Evolutionary conservation across 2,329 filamentous ascomycete species (phyloP), one percentile per base, ranked within the genome.

Genomic region (Pyricularia sp.): DNA sequence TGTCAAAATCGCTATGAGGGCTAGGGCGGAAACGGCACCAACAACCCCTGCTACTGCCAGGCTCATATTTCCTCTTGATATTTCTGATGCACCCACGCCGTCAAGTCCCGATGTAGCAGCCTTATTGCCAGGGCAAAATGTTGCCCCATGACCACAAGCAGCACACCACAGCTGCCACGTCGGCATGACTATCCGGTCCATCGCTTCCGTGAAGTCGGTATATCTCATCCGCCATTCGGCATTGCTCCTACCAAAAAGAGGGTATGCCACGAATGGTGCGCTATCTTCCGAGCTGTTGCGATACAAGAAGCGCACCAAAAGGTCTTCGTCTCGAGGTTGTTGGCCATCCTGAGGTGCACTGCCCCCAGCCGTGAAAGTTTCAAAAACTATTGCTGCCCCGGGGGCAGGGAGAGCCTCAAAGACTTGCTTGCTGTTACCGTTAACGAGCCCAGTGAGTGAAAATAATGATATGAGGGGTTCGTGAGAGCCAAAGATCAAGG

Each of bases 351-450:
- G 55, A 68, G 64, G 64, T 33, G 55, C 66, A 59, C 66, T 73
- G 65, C 19, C 73, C 12, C 74, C 73, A 40, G 78, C 73, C 22
- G 76, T 78, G 66, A 80, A 80, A 5, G 87, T 73, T 76, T 96
- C 92, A 72, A 94, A 92, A 0, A 84, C 78, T 81, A 96, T 88
- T 55, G 84, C 82, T 0, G 86, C 87, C 0, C 91, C 91, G 49
- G 91, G 90, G 68, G 87, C 81, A 0, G 89, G 86, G 16, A 85
- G 68, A 68, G 72, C 35, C 66, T 71, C 60, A 72, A 78, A 81
- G 0, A 86, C 73, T 4, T 82, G 78, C n/a, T 76, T 79, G 71
- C 86, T 85, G 63, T 84, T 73, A 0, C 73, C 70, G 62, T 78
- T 78, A 4, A 77, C 77, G 8, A 86, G 77, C 0, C 75, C 73